A percentile compares a stretch with the other conserved stretches of the same genome.
Evolutionary conservation across 108 stramenopile genomes (phyloP).

Genomic region (Pseudonitzschia pungens): DNA sequence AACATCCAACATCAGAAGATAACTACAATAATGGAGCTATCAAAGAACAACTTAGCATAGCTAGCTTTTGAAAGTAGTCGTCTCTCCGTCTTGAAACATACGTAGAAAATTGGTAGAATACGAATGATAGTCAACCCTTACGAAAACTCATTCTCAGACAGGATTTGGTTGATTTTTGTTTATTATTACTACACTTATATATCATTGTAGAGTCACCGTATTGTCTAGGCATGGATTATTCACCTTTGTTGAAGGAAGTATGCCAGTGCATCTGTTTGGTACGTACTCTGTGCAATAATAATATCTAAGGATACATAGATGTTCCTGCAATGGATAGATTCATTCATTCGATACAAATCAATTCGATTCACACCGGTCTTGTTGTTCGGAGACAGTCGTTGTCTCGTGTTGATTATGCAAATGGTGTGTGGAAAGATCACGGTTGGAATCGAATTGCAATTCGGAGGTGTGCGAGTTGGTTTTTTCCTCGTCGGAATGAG

Average conservation of each 20-base stretch:
- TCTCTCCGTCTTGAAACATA: too few species aligned
- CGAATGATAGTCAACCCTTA: too few species aligned
- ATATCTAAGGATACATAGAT: background rate
- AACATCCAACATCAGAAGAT: too few species aligned
- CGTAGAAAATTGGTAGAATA: too few species aligned
- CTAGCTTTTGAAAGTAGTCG: too few species aligned
- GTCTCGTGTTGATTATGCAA: background rate
- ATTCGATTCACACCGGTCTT: background rate
- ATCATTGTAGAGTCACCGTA: background rate
- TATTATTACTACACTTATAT: background rate
- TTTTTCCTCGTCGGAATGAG: background rate
- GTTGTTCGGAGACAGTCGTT: constrained; percentile 1
- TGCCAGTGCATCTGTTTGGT: background rate
- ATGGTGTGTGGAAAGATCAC: background rate
- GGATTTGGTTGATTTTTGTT: background rate
- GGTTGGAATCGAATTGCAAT: background rate
- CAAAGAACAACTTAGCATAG: too few species aligned
- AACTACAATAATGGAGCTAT: too few species aligned
- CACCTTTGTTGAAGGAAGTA: background rate
- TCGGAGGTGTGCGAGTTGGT: background rate
- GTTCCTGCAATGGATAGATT: background rate
- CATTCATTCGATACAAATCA: background rate
- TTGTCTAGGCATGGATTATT: background rate
- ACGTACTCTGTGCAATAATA: background rate
- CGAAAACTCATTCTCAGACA: too few species aligned